Percentiles rank a stretch among this genome's conserved stretches.
These are phyloP conservation scores for Omphalotus olearius DNA, from an alignment of 1,284 basidiomycete species.

Conservation along the genomic window DNA sequence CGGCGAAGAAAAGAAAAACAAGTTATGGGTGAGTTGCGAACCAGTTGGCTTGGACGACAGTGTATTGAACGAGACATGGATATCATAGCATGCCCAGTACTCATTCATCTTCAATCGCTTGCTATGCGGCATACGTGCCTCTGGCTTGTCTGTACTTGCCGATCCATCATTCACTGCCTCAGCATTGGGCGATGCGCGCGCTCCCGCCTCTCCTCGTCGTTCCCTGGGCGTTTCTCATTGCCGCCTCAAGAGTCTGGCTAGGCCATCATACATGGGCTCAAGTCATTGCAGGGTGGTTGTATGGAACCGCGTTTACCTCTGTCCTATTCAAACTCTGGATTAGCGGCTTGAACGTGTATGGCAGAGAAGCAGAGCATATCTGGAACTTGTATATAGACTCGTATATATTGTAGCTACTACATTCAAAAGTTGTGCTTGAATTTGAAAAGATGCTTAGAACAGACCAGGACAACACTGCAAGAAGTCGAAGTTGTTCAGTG, in stretches of 20 bases:
- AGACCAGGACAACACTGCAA: too few species aligned
- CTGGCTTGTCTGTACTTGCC: slow-evolving; percentile 56
- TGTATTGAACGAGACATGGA: not conserved
- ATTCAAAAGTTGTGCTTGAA: not conserved
- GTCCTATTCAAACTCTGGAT: slow-evolving; percentile 66
- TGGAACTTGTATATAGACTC: slow-evolving; percentile 11
- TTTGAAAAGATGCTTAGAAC: not conserved
- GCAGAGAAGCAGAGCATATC: slow-evolving; percentile 23
- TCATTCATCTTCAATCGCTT: slow-evolving; percentile 75
- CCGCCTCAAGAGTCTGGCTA: slow-evolving; percentile 71
- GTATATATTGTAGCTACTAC: not conserved
- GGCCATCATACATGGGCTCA: slow-evolving; percentile 81
- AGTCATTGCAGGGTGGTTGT: slow-evolving; percentile 60
- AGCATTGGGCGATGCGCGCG: slow-evolving; percentile 29
- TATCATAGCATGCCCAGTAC: slow-evolving; percentile 80
- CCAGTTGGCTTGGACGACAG: not conserved
- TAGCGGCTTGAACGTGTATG: slow-evolving; percentile 29
- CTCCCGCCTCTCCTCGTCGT: slow-evolving; percentile 43
- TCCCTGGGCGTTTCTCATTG: slow-evolving; percentile 53
- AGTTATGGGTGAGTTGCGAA: slow-evolving; percentile 57
- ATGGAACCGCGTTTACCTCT: slow-evolving; percentile 54
- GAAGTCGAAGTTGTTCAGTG: too few species aligned
- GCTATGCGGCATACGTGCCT: slow-evolving; percentile 64
- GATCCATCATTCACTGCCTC: slow-evolving; percentile 40
- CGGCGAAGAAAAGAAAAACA: slow-evolving; percentile 38